phyloP scores from a whole-genome alignment of 495 filamentous ascomycete species.

The Aspergillus sclerotiicarbonarius region DNA sequence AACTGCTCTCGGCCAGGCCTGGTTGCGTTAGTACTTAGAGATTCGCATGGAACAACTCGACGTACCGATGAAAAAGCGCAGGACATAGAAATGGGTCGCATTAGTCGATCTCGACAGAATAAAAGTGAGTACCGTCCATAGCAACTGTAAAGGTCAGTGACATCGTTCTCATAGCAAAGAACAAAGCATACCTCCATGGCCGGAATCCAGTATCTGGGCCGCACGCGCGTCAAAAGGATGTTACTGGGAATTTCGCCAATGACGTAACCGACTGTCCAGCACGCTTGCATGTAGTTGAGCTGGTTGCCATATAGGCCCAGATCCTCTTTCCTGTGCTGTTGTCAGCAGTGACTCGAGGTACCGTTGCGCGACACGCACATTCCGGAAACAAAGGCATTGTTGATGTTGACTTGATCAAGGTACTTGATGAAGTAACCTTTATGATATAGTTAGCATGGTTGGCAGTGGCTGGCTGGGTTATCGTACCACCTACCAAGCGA shows the following conservation, averaged over 20 bases:
- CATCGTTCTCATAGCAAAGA: too few relatives aligned
- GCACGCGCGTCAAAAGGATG: conserved; percentile 53
- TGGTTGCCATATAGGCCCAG: conserved; percentile 55
- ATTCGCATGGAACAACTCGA: background rate
- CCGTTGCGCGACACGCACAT: conserved; percentile 25
- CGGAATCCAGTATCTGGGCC: conserved; percentile 60
- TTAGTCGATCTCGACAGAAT: conserved; percentile 45
- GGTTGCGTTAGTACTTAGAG: background rate
- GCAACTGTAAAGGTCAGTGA: conserved; percentile 37
- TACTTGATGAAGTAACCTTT: conserved; percentile 58
- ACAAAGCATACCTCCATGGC: conserved; percentile 33
- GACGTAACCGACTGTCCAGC: conserved; percentile 64
- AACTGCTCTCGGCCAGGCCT: conserved; percentile 45
- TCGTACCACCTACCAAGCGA: conserved; percentile 42
- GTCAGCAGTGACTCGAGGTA: background rate
- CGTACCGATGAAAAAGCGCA: conserved; percentile 58
- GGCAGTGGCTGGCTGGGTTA: background rate
- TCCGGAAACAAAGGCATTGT: conserved; percentile 52
- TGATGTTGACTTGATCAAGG: conserved; percentile 58
- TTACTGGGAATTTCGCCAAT: conserved; percentile 62
- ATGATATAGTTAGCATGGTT: background rate
- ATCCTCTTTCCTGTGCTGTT: conserved; percentile 56
- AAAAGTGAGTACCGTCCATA: conserved; percentile 56
- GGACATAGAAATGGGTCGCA: conserved; percentile 50
- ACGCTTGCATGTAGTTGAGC: conserved; percentile 49